Percentiles rank a stretch among this genome's conserved stretches.
These are phyloP conservation scores for Neofusicoccum laricinum DNA, from an alignment of 2,329 filamentous ascomycete genomes.

Conservation along the genomic window DNA sequence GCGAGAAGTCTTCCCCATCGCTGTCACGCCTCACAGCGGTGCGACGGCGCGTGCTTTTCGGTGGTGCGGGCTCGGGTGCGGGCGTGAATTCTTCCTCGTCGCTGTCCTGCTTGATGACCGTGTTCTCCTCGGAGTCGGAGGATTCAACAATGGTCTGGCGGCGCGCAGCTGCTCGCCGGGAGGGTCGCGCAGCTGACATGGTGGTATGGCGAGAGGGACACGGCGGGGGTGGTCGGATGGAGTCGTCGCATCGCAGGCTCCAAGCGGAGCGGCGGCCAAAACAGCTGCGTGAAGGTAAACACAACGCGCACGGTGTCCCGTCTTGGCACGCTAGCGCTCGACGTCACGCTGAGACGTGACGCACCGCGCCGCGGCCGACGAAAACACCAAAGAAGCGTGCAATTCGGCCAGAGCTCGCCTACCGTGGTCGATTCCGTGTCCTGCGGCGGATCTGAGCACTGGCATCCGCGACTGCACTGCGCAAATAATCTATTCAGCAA, in stretches of 20 bases:
- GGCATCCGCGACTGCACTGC: too few species aligned
- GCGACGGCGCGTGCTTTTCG: constrained; percentile 58
- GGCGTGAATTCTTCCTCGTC: constrained; percentile 81
- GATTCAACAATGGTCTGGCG: constrained; percentile 71
- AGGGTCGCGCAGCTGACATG: constrained; percentile 45
- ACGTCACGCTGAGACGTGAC: neutral
- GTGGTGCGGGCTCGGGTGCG: constrained; percentile 54
- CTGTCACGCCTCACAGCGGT: constrained; percentile 58
- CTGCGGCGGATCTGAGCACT: too few species aligned
- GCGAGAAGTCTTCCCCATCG: constrained; percentile 77
- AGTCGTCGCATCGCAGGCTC: neutral
- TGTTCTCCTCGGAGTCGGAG: constrained; percentile 67
- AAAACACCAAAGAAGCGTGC: too few species aligned
- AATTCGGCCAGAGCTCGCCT: too few species aligned
- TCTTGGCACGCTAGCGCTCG: constrained; percentile 6
- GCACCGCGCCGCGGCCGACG: neutral
- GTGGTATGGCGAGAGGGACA: neutral
- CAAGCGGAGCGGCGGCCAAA: neutral
- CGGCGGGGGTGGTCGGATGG: neutral
- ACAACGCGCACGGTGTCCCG: neutral
- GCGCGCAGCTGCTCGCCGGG: constrained; percentile 61
- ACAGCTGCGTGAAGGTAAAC: neutral
- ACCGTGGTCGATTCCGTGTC: too few species aligned
- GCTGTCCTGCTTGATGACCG: constrained; percentile 57
- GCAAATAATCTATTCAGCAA: too few species aligned